Evolutionary conservation across 2,329 filamentous ascomycete genomes (phyloP).

Genomic region (Fusarium sp.): DNA sequence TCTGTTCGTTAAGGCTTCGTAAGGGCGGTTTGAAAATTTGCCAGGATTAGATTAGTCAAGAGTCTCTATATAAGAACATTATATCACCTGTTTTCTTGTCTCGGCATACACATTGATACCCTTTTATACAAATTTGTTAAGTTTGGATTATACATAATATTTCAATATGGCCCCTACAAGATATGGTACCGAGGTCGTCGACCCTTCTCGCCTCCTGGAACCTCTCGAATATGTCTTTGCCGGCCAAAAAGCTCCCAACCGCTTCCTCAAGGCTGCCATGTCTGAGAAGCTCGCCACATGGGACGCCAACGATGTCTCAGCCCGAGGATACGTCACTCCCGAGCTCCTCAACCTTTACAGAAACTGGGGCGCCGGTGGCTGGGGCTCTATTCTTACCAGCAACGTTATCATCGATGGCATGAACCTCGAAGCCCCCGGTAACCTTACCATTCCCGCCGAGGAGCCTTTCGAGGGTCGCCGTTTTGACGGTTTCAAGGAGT

Average conservation of each 20-base stretch:
- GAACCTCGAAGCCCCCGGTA: slow-evolving; percentile 28
- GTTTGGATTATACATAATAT: not conserved
- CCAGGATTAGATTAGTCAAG: not conserved
- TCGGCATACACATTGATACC: not conserved
- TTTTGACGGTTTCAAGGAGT: slow-evolving; percentile 29
- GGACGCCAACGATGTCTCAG: slow-evolving; percentile 27
- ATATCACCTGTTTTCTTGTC: not conserved
- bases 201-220: slow-evolving; percentile 23
- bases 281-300: slow-evolving; percentile 32
- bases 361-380: slow-evolving; percentile 31
- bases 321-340: slow-evolving; percentile 23
- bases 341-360: slow-evolving; percentile 30
- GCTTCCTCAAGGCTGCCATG: slow-evolving; percentile 36
- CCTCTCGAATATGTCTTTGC: slow-evolving; percentile 29
- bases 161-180: slow-evolving; percentile 14
- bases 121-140: not conserved
- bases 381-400: slow-evolving; percentile 26
- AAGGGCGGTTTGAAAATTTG: not conserved
- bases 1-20: not conserved
- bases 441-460: slow-evolving; percentile 11
- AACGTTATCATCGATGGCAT: slow-evolving; percentile 29
- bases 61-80: slow-evolving; percentile 3
- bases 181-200: slow-evolving; percentile 24
- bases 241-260: slow-evolving; percentile 24
- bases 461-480: slow-evolving; percentile 24